Evolutionary conservation across 164 flowering plant species (phyloP).

Genomic region (Vitis labrusca): DNA sequence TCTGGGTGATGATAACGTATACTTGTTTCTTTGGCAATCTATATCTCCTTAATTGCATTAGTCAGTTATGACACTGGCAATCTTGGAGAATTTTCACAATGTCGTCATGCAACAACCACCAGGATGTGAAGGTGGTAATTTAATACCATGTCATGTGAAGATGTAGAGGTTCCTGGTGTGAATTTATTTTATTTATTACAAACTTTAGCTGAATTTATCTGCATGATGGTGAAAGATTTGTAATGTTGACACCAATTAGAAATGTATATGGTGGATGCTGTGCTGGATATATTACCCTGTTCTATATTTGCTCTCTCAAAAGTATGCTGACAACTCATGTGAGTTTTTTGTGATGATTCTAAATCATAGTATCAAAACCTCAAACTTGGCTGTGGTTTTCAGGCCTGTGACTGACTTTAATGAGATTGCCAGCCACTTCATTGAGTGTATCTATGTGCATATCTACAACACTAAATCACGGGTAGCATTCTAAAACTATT

Average conservation of each 20-base stretch:
- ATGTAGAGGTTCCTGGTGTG: too few species aligned
- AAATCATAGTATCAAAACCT: neutral
- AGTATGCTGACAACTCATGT: neutral
- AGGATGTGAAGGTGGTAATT: too few species aligned
- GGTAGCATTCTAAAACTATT: slow-evolving; percentile 30
- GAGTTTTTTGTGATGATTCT: neutral
- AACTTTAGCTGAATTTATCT: neutral
- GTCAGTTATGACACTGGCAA: too few species aligned
- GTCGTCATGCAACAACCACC: too few species aligned
- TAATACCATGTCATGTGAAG: too few species aligned
- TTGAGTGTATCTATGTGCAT: slow-evolving; percentile 77
- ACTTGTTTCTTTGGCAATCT: too few species aligned
- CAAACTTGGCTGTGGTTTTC: slow-evolving; percentile 24
- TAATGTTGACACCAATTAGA: neutral
- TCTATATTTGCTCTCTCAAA: neutral
- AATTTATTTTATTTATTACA: neutral
- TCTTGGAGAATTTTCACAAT: too few species aligned
- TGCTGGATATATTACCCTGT: neutral
- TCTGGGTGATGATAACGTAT: too few species aligned
- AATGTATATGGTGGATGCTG: neutral
- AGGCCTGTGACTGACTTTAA: slow-evolving; percentile 85
- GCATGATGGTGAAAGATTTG: neutral
- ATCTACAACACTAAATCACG: slow-evolving; percentile 45
- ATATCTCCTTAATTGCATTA: too few species aligned
- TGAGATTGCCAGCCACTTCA: slow-evolving; percentile 74